Evolutionary conservation across 78 protist species (phyloP).

Genomic region (Andalucia godoyi): DNA sequence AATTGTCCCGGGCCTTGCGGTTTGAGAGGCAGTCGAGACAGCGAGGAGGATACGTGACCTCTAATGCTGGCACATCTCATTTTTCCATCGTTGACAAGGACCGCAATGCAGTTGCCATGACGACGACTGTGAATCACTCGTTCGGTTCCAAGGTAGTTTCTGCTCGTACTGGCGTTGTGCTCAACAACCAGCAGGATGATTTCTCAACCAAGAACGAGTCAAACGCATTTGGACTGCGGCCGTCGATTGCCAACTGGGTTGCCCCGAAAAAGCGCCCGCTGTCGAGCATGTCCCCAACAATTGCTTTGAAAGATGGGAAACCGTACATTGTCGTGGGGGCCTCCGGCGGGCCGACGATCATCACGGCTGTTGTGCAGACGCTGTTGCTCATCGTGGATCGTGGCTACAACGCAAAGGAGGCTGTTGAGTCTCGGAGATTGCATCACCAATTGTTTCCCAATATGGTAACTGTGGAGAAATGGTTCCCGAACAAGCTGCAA

Average conservation of each 20-base stretch:
- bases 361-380: neutral
- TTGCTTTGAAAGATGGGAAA: neutral
- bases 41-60: too few relatives aligned
- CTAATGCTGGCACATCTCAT: conserved; percentile 19
- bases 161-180: neutral
- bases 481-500: too few relatives aligned
- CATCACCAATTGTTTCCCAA: conserved; percentile 20
- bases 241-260: conserved; percentile 11
- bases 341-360: conserved; percentile 20
- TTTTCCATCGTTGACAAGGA: neutral
- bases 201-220: conserved; percentile 5
- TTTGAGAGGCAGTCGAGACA: too few relatives aligned
- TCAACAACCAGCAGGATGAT: conserved; percentile 36
- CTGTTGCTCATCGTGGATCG: neutral
- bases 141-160: conserved; percentile 4
- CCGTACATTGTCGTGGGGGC: conserved; percentile 8
- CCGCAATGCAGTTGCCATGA: conserved; percentile 3
- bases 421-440: conserved; percentile 1
- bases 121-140: conserved; percentile 16
- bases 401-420: neutral
- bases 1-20: too few relatives aligned
- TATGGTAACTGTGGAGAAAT: neutral
- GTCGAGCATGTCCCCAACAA: conserved; percentile 4
- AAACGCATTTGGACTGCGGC: conserved; percentile 20
- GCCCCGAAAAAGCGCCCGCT: conserved; percentile 24